phyloP scores from a whole-genome alignment of 805 yeast genomes.

The Priceomyces castillae region DNA sequence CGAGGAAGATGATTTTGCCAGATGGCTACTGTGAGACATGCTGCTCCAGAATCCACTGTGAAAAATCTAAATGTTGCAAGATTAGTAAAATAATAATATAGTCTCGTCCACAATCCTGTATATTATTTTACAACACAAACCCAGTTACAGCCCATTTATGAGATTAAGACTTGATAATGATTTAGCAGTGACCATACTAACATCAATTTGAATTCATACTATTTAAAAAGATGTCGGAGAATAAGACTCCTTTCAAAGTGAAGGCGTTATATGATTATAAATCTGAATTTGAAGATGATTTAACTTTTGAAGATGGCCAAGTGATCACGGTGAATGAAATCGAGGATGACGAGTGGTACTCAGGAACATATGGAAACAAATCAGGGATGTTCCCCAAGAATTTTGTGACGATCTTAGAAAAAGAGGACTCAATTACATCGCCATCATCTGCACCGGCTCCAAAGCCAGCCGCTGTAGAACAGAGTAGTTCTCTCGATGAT shows the following conservation, averaged over 20 bases:
- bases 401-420: conserved; percentile 55
- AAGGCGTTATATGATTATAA: conserved; percentile 65
- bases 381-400: conserved; percentile 86
- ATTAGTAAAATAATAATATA: no score
- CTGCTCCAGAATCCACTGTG: background rate
- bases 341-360: conserved; percentile 92
- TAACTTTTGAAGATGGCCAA: conserved; percentile 67
- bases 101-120: background rate
- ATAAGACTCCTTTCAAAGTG: conserved; percentile 58
- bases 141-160: no score
- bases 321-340: conserved; percentile 69
- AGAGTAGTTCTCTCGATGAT: conserved; percentile 2
- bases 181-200: no score
- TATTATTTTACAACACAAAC: background rate
- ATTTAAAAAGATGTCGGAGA: conserved; percentile 15
- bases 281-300: conserved; percentile 73
- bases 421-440: conserved; percentile 9
- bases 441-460: conserved; percentile 5
- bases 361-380: conserved; percentile 63
- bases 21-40: conserved; percentile 8
- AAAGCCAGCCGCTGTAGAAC: conserved; percentile 6
- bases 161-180: no score
- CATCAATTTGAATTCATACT: background rate
- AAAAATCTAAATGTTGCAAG: background rate
- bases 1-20: conserved; percentile 8